A percentile compares a stretch with the other conserved stretches of the same genome.
These are phyloP conservation scores for Chrysanthemum seticuspe DNA, from an alignment of 129 eudicot species.

Conservation along the genomic window DNA sequence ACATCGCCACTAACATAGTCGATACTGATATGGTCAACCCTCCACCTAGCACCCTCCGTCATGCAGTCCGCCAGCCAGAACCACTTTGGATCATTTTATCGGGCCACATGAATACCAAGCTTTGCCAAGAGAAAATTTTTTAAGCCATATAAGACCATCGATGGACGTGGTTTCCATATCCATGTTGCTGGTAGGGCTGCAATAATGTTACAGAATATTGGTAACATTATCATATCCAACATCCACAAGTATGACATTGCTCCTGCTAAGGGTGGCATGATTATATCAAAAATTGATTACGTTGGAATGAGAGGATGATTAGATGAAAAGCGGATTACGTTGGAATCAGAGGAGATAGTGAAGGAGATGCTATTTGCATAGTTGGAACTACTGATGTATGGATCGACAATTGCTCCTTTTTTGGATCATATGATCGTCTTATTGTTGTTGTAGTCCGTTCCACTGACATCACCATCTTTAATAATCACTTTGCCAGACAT, in stretches of 20 bases:
- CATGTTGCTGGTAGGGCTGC: slow-evolving; percentile 71
- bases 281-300: slow-evolving; percentile 52
- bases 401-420: slow-evolving; percentile 82
- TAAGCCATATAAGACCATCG: slow-evolving; percentile 79
- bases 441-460: slow-evolving; percentile 55
- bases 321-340: slow-evolving; percentile 26
- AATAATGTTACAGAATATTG: slow-evolving; percentile 52
- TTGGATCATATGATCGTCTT: slow-evolving; percentile 49
- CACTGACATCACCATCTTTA: slow-evolving; percentile 73
- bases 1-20: slow-evolving; percentile 48
- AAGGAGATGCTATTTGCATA: slow-evolving; percentile 82
- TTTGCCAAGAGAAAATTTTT: slow-evolving; percentile 58
- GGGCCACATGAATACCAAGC: slow-evolving; percentile 46
- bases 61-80: slow-evolving; percentile 61
- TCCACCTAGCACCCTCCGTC: slow-evolving; percentile 71
- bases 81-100: slow-evolving; percentile 82
- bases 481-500: slow-evolving; percentile 8
- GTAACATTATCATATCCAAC: slow-evolving; percentile 58
- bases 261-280: slow-evolving; percentile 53
- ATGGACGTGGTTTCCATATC: slow-evolving; percentile 65
- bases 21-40: slow-evolving; percentile 64
- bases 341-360: slow-evolving; percentile 58
- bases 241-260: slow-evolving; percentile 49
- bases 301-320: slow-evolving; percentile 43
- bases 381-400: slow-evolving; percentile 54